Evolutionary conservation across 176 grass and related monocot genomes (phyloP).

Genomic region (Bothriochloa decipiens): DNA sequence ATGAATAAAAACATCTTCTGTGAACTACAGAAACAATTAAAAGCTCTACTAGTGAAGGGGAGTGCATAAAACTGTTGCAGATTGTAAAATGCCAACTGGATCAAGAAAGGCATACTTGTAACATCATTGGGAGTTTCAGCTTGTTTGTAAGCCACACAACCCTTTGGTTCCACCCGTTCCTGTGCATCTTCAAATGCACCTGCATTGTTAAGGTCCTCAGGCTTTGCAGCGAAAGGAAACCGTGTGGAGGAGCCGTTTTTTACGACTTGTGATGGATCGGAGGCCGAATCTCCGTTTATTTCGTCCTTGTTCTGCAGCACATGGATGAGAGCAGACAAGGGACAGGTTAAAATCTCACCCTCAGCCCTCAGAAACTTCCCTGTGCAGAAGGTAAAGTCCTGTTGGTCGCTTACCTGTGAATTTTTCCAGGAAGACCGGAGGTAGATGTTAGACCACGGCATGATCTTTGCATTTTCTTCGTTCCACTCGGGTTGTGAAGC

Average conservation of each 20-base stretch:
- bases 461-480: conserved; percentile 74
- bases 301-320: conserved; percentile 52
- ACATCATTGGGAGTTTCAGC: conserved; percentile 45
- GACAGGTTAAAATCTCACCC: neutral
- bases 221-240: conserved; percentile 40
- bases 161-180: conserved; percentile 35
- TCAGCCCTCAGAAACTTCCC: neutral
- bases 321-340: neutral
- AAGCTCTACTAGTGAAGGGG: neutral
- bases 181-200: conserved; percentile 44
- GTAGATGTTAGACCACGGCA: conserved; percentile 85
- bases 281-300: conserved; percentile 38
- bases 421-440: conserved; percentile 91
- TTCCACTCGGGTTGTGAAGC: conserved; percentile 66
- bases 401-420: conserved; percentile 44
- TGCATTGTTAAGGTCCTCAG: conserved; percentile 28
- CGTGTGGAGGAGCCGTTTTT: conserved; percentile 53
- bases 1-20: neutral
- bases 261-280: conserved; percentile 53
- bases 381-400: neutral
- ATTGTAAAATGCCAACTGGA: neutral
- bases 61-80: neutral
- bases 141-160: conserved; percentile 36
- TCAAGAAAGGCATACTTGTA: conserved; percentile 35
- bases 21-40: neutral